phyloP scores from a whole-genome alignment of 75 land plant genomes.

The Azolla pinnata region DNA sequence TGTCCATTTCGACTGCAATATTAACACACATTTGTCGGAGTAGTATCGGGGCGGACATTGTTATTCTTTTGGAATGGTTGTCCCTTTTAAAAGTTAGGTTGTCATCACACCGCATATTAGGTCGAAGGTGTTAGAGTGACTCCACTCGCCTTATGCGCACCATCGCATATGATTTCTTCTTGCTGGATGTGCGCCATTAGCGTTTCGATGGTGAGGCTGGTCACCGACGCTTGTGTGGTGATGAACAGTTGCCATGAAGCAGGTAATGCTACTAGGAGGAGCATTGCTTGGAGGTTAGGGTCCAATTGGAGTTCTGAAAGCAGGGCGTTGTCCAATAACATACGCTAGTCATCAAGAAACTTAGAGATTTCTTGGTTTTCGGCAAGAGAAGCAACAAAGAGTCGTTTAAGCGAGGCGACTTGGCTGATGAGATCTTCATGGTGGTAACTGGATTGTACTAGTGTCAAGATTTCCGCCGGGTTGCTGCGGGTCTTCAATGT shows the following conservation, averaged over 20 bases:
- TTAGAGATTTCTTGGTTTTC: not conserved
- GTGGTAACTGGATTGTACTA: not conserved
- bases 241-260: not conserved
- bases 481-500: not conserved
- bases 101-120: not conserved
- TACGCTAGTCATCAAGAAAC: constrained; percentile 1
- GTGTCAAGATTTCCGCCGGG: not conserved
- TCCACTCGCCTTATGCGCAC: too few species aligned
- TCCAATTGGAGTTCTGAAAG: not conserved
- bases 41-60: not conserved
- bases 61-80: not conserved
- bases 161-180: not conserved
- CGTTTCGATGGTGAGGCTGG: not conserved
- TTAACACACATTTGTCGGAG: not conserved
- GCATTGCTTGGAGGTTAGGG: constrained; percentile 1
- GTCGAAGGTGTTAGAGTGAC: not conserved
- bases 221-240: constrained; percentile 1
- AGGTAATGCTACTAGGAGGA: not conserved
- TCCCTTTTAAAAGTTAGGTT: not conserved
- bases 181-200: not conserved
- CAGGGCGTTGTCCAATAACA: not conserved
- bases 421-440: not conserved
- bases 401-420: not conserved
- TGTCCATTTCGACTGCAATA: not conserved
- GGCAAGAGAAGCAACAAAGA: not conserved